Conservation (phyloP, 768 basidiomycete species). For the Leucosporidium creatinivorum region DNA sequence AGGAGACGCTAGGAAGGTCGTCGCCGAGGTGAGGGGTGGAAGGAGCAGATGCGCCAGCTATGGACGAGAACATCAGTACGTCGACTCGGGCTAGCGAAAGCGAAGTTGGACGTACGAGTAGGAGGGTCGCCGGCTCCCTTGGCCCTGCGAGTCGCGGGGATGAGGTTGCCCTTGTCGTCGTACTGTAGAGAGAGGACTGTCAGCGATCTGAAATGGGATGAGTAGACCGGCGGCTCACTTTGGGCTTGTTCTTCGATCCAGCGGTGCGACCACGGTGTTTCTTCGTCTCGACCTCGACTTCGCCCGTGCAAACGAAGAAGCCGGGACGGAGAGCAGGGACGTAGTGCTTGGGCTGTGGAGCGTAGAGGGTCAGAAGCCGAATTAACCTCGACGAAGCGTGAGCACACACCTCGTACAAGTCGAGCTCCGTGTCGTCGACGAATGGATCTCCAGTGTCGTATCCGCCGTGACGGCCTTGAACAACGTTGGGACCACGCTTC, state of each 20-base stretch:
- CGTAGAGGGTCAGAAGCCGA: background rate
- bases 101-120: no score
- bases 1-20: background rate
- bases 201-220: background rate
- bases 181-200: background rate
- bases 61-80: no score
- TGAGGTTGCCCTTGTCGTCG: slow-evolving; percentile 24
- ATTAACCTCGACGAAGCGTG: accelerated
- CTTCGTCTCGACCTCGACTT: slow-evolving; percentile 10
- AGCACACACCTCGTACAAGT: slow-evolving; percentile 60
- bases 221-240: background rate
- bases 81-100: no score
- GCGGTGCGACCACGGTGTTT: slow-evolving; percentile 11
- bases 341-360: slow-evolving; percentile 63
- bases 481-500: slow-evolving; percentile 22
- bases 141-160: slow-evolving; percentile 5
- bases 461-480: slow-evolving; percentile 52
- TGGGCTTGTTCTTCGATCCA: slow-evolving; percentile 29
- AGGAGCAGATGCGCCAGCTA: background rate
- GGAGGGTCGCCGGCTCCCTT: background rate
- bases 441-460: slow-evolving; percentile 91
- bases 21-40: background rate
- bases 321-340: slow-evolving; percentile 86
- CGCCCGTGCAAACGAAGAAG: slow-evolving; percentile 30
- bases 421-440: slow-evolving; percentile 94